phyloP scores from a whole-genome alignment of 2,329 filamentous ascomycete species.

The Colletotrichum sp. region DNA sequence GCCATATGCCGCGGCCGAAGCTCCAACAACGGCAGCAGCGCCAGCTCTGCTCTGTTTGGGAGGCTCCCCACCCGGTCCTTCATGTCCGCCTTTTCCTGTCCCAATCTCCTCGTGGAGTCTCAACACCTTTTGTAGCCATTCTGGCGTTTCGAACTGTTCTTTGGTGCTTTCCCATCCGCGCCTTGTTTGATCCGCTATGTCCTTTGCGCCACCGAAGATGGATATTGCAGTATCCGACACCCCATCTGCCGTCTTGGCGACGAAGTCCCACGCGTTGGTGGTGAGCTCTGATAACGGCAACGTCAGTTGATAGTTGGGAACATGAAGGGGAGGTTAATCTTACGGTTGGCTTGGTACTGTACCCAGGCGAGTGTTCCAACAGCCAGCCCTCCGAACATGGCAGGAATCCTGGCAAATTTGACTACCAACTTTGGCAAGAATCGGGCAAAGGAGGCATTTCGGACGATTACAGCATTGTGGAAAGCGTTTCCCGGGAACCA shows the following conservation, averaged over 20 bases:
- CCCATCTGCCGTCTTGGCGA: conserved; percentile 74
- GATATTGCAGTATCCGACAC: conserved; percentile 72
- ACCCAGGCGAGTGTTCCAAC: conserved; percentile 89
- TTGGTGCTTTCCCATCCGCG: conserved; percentile 85
- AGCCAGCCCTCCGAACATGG: conserved; percentile 88
- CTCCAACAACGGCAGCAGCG: conserved; percentile 70
- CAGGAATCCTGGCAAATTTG: conserved; percentile 87
- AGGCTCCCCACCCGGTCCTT: conserved; percentile 55
- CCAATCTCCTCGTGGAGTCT: conserved; percentile 65
- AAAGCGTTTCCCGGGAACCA: conserved; percentile 86
- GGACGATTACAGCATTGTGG: conserved; percentile 74
- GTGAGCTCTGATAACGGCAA: conserved; percentile 64
- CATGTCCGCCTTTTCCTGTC: conserved; percentile 50
- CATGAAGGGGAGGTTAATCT: conserved; percentile 31
- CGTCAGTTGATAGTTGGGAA: neutral
- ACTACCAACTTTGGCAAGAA: conserved; percentile 86
- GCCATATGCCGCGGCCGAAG: conserved; percentile 79
- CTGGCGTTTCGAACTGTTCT: conserved; percentile 70
- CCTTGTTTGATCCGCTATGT: conserved; percentile 79
- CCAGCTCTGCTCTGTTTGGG: conserved; percentile 65
- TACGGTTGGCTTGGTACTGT: conserved; percentile 93
- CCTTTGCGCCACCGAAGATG: conserved; percentile 74
- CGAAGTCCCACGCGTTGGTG: conserved; percentile 77
- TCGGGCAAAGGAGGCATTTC: conserved; percentile 69
- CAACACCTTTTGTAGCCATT: conserved; percentile 82